Conservation (phyloP, 306 rosid species). For the Cyclanthera cordifolia region DNA sequence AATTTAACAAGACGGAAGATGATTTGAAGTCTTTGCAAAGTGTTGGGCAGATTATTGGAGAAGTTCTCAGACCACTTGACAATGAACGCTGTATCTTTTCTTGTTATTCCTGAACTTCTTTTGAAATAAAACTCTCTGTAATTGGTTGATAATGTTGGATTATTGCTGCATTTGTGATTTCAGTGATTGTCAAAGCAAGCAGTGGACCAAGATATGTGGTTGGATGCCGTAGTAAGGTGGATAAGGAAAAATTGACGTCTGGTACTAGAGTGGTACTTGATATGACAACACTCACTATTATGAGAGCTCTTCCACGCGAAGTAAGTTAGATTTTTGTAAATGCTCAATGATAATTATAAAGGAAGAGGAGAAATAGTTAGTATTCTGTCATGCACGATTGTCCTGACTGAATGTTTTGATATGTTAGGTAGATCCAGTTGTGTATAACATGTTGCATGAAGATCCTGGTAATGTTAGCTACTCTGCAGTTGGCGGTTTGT, state of each 20-base stretch:
- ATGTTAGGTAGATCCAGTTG: constrained; percentile 80
- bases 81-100: constrained; percentile 63
- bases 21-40: constrained; percentile 96
- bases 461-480: constrained; percentile 97
- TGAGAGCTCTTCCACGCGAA: constrained; percentile 96
- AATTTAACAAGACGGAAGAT: constrained; percentile 90
- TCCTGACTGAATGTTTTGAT: constrained; percentile 14
- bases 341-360: background rate
- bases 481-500: constrained; percentile 96
- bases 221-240: constrained; percentile 91
- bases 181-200: constrained; percentile 95
- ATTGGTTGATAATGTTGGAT: constrained; percentile 11
- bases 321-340: constrained; percentile 26
- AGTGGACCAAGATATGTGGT: constrained; percentile 91
- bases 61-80: constrained; percentile 94
- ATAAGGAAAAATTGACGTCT: constrained; percentile 69
- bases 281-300: constrained; percentile 82
- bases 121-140: background rate
- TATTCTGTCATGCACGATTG: background rate
- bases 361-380: background rate
- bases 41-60: constrained; percentile 90
- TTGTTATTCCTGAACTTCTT: background rate
- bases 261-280: constrained; percentile 97
- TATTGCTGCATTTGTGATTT: constrained; percentile 22
- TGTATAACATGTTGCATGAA: constrained; percentile 92